Conservation (phyloP, 108 stramenopile species). For the Nannochloropsis granulata region DNA sequence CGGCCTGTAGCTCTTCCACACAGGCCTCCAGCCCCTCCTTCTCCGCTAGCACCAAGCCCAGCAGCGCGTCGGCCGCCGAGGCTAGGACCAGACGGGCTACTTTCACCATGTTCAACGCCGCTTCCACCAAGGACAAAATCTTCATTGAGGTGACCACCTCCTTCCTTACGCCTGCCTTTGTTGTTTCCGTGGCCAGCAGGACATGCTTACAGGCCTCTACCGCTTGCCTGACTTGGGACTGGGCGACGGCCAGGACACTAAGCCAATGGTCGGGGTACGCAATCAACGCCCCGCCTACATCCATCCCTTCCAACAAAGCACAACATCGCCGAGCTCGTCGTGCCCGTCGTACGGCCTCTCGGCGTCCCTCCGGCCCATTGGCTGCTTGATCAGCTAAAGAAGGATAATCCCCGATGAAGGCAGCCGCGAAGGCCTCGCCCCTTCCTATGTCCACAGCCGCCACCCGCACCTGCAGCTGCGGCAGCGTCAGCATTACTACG, state of each 20-base stretch:
- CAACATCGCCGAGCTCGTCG: not conserved
- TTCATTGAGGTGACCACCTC: not conserved
- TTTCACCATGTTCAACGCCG: not conserved
- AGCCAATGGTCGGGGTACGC: not conserved
- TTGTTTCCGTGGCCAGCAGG: not conserved
- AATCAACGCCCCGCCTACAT: not conserved
- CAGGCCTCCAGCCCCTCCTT: not conserved
- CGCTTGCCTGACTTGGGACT: not conserved
- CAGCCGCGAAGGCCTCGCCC: not conserved
- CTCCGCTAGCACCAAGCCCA: not conserved
- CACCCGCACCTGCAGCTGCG: not conserved
- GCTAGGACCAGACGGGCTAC: not conserved
- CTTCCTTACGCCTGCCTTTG: not conserved
- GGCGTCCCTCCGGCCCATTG: not conserved
- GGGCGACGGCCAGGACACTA: not conserved
- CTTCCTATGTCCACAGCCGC: not conserved
- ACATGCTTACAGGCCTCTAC: not conserved
- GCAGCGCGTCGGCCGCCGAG: not conserved
- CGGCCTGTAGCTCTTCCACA: not conserved
- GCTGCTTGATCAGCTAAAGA: not conserved
- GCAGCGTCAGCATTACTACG: not conserved
- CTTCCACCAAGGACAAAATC: not conserved
- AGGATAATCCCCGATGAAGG: not conserved
- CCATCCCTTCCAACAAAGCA: not conserved
- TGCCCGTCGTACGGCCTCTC: not conserved